Conservation (phyloP, 495 filamentous ascomycete species). For the Penicillium paxilli region DNA sequence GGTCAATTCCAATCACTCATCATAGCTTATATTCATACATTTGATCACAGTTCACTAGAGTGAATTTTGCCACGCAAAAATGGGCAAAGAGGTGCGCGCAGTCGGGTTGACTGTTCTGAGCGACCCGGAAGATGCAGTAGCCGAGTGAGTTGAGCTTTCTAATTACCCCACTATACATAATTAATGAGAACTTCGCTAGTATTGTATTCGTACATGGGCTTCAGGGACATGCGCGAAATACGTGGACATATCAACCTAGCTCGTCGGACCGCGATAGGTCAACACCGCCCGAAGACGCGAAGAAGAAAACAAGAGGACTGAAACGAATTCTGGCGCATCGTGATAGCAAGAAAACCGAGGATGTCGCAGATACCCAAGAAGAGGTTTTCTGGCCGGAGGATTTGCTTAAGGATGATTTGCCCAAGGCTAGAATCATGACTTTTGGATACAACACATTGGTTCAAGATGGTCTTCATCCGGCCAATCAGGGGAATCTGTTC, state of each 20-base stretch:
- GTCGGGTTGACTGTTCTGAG: background rate
- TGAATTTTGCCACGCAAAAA: too few relatives aligned
- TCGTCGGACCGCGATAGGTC: background rate
- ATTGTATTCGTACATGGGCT: constrained; percentile 1
- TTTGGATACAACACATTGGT: constrained; percentile 37
- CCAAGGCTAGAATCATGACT: constrained; percentile 32
- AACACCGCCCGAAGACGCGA: background rate
- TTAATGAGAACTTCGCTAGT: background rate
- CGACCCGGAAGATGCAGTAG: background rate
- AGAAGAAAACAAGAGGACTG: too few relatives aligned
- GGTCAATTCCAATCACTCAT: too few relatives aligned
- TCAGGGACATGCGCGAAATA: background rate
- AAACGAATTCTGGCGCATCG: too few relatives aligned
- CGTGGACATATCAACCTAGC: background rate
- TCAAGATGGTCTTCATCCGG: background rate
- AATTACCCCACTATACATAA: background rate
- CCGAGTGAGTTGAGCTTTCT: background rate
- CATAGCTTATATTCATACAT: too few relatives aligned
- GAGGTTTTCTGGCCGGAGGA: constrained; percentile 32
- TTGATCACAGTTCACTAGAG: too few relatives aligned
- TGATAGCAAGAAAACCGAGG: too few relatives aligned
- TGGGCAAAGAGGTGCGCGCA: background rate
- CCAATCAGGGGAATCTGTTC: constrained; percentile 32
- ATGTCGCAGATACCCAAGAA: background rate
- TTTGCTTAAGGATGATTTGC: constrained; percentile 30